Evolutionary conservation across 495 filamentous ascomycete genomes (phyloP), one percentile per base, ranked within the genome.

Genomic region (Talaromyces borbonicus): DNA sequence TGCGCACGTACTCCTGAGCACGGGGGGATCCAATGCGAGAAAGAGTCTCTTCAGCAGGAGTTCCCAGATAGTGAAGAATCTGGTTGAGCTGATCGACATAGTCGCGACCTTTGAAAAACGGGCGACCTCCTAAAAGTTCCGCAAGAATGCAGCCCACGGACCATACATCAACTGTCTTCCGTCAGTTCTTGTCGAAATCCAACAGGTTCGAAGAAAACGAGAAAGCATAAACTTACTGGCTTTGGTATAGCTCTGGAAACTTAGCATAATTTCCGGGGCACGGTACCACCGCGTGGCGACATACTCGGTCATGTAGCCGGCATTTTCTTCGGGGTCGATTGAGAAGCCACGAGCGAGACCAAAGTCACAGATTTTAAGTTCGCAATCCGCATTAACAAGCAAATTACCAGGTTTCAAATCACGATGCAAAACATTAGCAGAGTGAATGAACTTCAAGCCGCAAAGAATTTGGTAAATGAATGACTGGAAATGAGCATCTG

Each of bases 171-270:
- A 96, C 89, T 95, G 37, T n/a, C 5, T 41, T 5, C 3, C 11
- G 22, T 46, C 20, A 30, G 19, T 33, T 57, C 31, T 62, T 46
- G 38, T 42, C 26, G 39, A 29, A 45, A 8, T 8, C 26, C n/a
- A 22, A 14, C n/a, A 32, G 12, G 4, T 25, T 4, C 18, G 5
- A 29, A 25, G 18, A 52, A 38, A n/a, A 25, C 27, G 3, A 15
- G n/a, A 25, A 2, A 18, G 39, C 0, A 47, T 42, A 18, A 15
- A 87, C 87, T 38, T 75, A 94, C 87, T 97, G 47, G 92, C 92
- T 84, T 98, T 97, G 53, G 93, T 98, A 62, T 98, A 98, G 67
- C 90, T 95, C 68, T 96, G 90, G 80, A 98, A 97, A 66, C 89
- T 97, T 61, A 98, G 73, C 92, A 97, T 98, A 58, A 98, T 98